phyloP scores from a whole-genome alignment of 1,284 basidiomycete species.

The Quambalaria eucalypti region DNA sequence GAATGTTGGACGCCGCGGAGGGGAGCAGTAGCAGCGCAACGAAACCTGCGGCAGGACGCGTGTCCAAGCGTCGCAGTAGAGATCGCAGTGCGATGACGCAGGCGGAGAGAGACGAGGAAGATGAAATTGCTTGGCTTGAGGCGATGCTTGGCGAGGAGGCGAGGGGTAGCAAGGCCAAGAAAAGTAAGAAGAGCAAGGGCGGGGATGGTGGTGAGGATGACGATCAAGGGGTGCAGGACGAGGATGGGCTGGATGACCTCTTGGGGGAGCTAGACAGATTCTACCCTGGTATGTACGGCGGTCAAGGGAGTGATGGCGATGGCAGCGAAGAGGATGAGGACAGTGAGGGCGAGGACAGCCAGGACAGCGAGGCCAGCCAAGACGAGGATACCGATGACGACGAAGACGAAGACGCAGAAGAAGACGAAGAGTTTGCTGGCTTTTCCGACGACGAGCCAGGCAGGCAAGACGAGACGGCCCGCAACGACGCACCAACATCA shows the following conservation, averaged over 20 bases:
- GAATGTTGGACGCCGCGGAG: too few species aligned
- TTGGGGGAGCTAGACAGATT: constrained; percentile 11
- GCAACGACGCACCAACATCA: too few species aligned
- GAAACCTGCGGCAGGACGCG: too few species aligned
- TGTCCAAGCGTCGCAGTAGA: too few species aligned
- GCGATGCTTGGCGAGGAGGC: constrained; percentile 24
- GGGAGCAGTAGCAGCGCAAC: too few species aligned
- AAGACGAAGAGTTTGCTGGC: constrained; percentile 2
- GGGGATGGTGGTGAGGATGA: constrained; percentile 2
- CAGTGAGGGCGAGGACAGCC: not conserved
- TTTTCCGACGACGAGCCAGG: not conserved
- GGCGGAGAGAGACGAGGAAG: constrained; percentile 40
- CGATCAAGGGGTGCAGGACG: constrained; percentile 3
- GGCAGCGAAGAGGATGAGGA: constrained; percentile 3
- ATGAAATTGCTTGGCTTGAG: constrained; percentile 45
- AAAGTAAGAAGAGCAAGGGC: not conserved
- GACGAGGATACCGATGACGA: not conserved
- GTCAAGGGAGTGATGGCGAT: not conserved
- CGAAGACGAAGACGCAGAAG: not conserved
- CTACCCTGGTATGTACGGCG: constrained; percentile 10
- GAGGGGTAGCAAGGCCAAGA: constrained; percentile 12
- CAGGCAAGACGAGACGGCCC: not conserved
- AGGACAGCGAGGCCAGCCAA: not conserved
- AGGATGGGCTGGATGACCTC: constrained; percentile 4
- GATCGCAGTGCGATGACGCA: too few species aligned